These are phyloP conservation scores for Hyphodiscus sp. DNA, from an alignment of 2,329 filamentous ascomycete species.

Conservation along the genomic window DNA sequence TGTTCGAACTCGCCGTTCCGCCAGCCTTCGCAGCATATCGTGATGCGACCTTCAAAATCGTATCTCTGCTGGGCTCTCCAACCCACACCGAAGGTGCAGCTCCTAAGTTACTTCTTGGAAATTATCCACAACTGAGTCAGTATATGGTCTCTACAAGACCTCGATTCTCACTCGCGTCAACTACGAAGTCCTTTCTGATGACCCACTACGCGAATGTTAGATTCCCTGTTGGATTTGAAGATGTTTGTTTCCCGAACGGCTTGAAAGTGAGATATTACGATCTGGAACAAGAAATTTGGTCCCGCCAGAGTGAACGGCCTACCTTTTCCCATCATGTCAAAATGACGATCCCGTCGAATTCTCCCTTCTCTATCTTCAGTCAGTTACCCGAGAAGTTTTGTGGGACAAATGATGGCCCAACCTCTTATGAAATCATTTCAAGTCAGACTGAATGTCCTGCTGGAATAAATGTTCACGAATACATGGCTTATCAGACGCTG, in stretches of 20 bases:
- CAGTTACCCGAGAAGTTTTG: slow-evolving; percentile 14
- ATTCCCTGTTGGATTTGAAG: slow-evolving; percentile 24
- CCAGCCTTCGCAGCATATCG: slow-evolving; percentile 41
- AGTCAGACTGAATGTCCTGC: slow-evolving; percentile 40
- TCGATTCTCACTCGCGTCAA: slow-evolving; percentile 27
- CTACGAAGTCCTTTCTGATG: slow-evolving; percentile 26
- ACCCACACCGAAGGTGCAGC: background rate
- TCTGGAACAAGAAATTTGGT: slow-evolving; percentile 19
- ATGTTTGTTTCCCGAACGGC: slow-evolving; percentile 26
- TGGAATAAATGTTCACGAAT: slow-evolving; percentile 42
- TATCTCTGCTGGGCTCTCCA: slow-evolving; percentile 32
- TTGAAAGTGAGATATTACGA: slow-evolving; percentile 29
- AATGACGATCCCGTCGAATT: slow-evolving; percentile 29
- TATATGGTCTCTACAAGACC: slow-evolving; percentile 4
- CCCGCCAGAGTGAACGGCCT: slow-evolving; percentile 16
- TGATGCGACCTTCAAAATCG: slow-evolving; percentile 44
- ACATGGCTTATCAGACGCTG: slow-evolving; percentile 38
- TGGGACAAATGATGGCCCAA: slow-evolving; percentile 24
- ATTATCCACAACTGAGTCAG: slow-evolving; percentile 13
- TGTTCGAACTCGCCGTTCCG: slow-evolving; percentile 48
- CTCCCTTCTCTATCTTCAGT: slow-evolving; percentile 20
- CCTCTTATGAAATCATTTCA: slow-evolving; percentile 38
- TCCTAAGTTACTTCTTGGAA: slow-evolving; percentile 8
- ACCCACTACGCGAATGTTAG: slow-evolving; percentile 29
- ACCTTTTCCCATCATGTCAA: slow-evolving; percentile 31